phyloP scores from a whole-genome alignment of 768 basidiomycete species.

The Hygrocybe coccinea region DNA sequence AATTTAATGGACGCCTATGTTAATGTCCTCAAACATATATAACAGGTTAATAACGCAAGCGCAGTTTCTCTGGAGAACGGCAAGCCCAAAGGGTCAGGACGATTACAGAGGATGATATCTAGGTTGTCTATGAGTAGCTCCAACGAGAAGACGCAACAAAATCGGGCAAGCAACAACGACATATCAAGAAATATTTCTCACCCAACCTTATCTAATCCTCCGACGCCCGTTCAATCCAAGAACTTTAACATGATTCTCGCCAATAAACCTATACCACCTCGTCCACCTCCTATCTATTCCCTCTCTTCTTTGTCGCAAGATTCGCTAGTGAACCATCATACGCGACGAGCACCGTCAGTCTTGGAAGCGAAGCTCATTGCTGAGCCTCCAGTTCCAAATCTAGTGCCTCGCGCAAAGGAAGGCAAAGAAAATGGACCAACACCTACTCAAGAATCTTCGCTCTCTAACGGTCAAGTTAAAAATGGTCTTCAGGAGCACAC shows the following conservation, averaged over 20 bases:
- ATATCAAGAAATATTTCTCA: neutral
- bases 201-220: slow-evolving; percentile 3
- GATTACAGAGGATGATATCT: slow-evolving; percentile 80
- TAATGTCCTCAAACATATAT: slow-evolving; percentile 49
- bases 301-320: slow-evolving; percentile 47
- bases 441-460: neutral
- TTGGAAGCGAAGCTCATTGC: slow-evolving; percentile 20
- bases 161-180: slow-evolving; percentile 5
- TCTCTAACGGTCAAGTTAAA: neutral
- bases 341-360: slow-evolving; percentile 29
- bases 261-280: slow-evolving; percentile 4
- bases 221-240: slow-evolving; percentile 10
- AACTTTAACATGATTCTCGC: slow-evolving; percentile 6
- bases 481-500: neutral
- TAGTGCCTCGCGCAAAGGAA: neutral
- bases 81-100: slow-evolving; percentile 51
- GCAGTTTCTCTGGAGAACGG: slow-evolving; percentile 35
- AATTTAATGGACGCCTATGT: slow-evolving; percentile 54
- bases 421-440: neutral
- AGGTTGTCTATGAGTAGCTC: slow-evolving; percentile 53
- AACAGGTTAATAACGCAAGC: slow-evolving; percentile 18
- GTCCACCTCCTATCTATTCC: slow-evolving; percentile 31
- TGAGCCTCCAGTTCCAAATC: slow-evolving; percentile 2
- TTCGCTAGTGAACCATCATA: slow-evolving; percentile 35
- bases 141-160: slow-evolving; percentile 30